These are phyloP conservation scores for Saprolegnia parasitica DNA, from an alignment of 352 stramenopile species.

Conservation along the genomic window DNA sequence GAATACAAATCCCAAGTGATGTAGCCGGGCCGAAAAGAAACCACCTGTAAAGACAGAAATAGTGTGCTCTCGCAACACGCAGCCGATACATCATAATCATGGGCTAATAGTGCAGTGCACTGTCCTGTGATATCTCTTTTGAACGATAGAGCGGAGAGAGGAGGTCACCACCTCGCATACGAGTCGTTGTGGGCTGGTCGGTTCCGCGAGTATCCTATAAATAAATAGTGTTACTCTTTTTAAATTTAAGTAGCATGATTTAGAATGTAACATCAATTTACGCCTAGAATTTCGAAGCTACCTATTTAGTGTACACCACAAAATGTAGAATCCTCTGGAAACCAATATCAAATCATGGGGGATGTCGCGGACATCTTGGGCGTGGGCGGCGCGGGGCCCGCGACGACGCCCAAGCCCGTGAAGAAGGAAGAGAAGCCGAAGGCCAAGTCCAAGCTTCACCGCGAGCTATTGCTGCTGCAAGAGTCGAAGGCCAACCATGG, in stretches of 20 bases:
- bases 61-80: not conserved
- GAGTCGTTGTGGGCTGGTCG: too few species aligned
- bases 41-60: not conserved
- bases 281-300: not conserved
- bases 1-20: not conserved
- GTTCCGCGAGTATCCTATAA: not conserved
- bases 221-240: not conserved
- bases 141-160: too few species aligned
- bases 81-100: too few species aligned
- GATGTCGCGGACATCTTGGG: constrained; percentile 71
- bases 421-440: constrained; percentile 52
- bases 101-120: too few species aligned
- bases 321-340: constrained; percentile 22
- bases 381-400: constrained; percentile 33
- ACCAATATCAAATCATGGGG: constrained; percentile 41
- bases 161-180: too few species aligned
- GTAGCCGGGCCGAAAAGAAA: not conserved
- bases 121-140: too few species aligned
- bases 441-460: constrained; percentile 32
- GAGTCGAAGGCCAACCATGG: constrained; percentile 19
- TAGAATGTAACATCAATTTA: not conserved
- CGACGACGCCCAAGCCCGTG: constrained; percentile 21
- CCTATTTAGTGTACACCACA: not conserved
- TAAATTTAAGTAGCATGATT: not conserved
- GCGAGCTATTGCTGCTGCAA: constrained; percentile 30